A percentile compares a stretch with the other conserved stretches of the same genome.
phyloP scores from a whole-genome alignment of 1,139 yeast species.

The Suhomyces kunorum region DNA sequence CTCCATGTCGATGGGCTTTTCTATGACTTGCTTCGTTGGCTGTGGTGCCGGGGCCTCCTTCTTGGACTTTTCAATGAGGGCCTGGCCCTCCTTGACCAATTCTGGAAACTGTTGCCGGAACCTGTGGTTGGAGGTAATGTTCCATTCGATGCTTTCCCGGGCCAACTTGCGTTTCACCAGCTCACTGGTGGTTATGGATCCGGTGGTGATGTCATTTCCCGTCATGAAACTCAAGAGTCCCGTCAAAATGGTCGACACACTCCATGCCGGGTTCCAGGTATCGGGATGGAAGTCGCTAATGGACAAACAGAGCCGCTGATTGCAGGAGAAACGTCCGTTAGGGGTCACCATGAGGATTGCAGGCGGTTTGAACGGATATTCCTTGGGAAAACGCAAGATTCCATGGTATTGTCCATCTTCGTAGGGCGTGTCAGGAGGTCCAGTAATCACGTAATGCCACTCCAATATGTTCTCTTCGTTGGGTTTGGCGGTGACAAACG shows the following conservation, averaged over 20 bases:
- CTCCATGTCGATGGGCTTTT: slow-evolving; percentile 14
- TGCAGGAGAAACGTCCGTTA: slow-evolving; percentile 75
- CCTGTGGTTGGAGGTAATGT: slow-evolving; percentile 52
- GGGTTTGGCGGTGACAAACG: slow-evolving; percentile 80
- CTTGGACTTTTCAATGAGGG: slow-evolving; percentile 23
- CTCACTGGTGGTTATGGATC: slow-evolving; percentile 40
- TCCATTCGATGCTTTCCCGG: slow-evolving; percentile 65
- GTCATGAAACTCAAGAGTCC: slow-evolving; percentile 88
- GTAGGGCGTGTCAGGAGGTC: slow-evolving; percentile 87
- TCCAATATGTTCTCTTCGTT: slow-evolving; percentile 54
- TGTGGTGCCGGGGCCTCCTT: slow-evolving; percentile 5
- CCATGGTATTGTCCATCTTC: slow-evolving; percentile 91
- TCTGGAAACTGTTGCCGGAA: slow-evolving; percentile 73
- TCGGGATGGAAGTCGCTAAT: slow-evolving; percentile 95
- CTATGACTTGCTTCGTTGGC: background rate
- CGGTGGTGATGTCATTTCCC: slow-evolving; percentile 48
- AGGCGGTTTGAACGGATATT: slow-evolving; percentile 93
- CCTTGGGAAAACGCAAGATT: slow-evolving; percentile 75
- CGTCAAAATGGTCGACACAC: slow-evolving; percentile 79
- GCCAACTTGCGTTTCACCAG: slow-evolving; percentile 40
- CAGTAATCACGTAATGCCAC: slow-evolving; percentile 81
- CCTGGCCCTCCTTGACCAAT: slow-evolving; percentile 49
- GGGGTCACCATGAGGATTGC: slow-evolving; percentile 89
- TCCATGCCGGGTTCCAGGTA: slow-evolving; percentile 95
- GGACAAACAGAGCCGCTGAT: slow-evolving; percentile 77